These are phyloP conservation scores for Erysimum cheiranthoides DNA, from an alignment of 345 rosid species.

Conservation along the genomic window DNA sequence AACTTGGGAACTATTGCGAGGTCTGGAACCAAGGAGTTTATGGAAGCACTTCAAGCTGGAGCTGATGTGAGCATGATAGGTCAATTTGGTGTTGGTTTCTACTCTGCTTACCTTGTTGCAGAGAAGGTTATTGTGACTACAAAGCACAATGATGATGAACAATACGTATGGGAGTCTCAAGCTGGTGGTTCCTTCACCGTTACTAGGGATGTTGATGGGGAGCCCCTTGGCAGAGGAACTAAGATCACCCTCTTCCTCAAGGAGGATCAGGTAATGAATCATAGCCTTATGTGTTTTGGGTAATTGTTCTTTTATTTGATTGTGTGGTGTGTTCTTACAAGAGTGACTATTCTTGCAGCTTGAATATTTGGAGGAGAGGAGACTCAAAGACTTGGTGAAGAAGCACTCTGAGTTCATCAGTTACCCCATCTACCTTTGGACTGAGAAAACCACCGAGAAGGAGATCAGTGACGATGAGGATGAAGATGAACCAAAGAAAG, in stretches of 20 bases:
- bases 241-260: conserved; percentile 79
- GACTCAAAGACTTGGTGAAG: conserved; percentile 90
- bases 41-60: conserved; percentile 92
- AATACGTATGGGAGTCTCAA: conserved; percentile 92
- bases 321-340: neutral
- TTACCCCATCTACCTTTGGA: conserved; percentile 84
- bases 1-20: conserved; percentile 92
- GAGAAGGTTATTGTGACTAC: conserved; percentile 83
- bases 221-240: conserved; percentile 90
- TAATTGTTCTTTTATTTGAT: neutral
- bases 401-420: conserved; percentile 95
- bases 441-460: conserved; percentile 89
- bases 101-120: conserved; percentile 91
- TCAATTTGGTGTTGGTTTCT: conserved; percentile 92
- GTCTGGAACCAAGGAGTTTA: conserved; percentile 92
- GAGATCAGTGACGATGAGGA: conserved; percentile 91
- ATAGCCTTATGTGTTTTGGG: neutral
- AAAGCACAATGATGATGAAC: conserved; percentile 86
- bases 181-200: conserved; percentile 95
- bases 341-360: conserved; percentile 47
- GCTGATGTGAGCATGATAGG: conserved; percentile 98
- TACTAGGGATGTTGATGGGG: conserved; percentile 74
- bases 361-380: conserved; percentile 88
- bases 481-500: conserved; percentile 70
- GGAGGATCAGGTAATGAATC: conserved; percentile 67